Evolutionary conservation across 208 protist genomes (phyloP), one percentile per base, ranked within the genome.

Genomic region (Phytomonas sp.): DNA sequence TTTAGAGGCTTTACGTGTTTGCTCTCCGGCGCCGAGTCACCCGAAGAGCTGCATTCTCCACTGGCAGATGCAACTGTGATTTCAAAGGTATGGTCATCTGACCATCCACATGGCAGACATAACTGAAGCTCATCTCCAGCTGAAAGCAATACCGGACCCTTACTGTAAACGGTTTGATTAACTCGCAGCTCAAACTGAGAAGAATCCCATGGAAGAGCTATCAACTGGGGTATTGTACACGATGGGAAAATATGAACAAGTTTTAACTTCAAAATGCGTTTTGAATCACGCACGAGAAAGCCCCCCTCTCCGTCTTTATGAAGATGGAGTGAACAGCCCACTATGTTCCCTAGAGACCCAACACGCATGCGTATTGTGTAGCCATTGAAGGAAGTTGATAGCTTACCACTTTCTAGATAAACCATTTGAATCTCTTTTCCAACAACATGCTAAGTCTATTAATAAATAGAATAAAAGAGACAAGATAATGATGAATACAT

Each of bases 131-230:
- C 0, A 40, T 80, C 75, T 3, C 75, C 53, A 30, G 66, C 71
- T 0, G 71, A 72, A 59, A 80, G 64, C n/a, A 76, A 9, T 15
- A 80, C 70, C 56, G 75, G 75, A 0, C 75, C 75, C 0, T 63
- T 73, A 51, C 67, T 68, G 68, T 80, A 80, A 53, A 66, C 71
- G 26, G 75, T 71, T 6, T 59, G 71, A 53, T 75, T 73, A 43
- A 80, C 71, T 46, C 71, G 62, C 20, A 76, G 32, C 30, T 66
- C 59, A 29, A 80, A 29, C 11, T 32, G 62, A 29, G 36, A 59
- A 65, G 40, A 68, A 64, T 80, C 63, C 75, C 75, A 80, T 32
- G 75, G 75, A 56, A 72, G 46, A 34, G 29, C 75, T n/a, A 40
- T 60, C 0, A 80, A 66, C 4, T 53, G 23, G 9, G 32, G 70